These are phyloP conservation scores for Penicillium soppii DNA, from an alignment of 495 filamentous ascomycete species.

Conservation along the genomic window DNA sequence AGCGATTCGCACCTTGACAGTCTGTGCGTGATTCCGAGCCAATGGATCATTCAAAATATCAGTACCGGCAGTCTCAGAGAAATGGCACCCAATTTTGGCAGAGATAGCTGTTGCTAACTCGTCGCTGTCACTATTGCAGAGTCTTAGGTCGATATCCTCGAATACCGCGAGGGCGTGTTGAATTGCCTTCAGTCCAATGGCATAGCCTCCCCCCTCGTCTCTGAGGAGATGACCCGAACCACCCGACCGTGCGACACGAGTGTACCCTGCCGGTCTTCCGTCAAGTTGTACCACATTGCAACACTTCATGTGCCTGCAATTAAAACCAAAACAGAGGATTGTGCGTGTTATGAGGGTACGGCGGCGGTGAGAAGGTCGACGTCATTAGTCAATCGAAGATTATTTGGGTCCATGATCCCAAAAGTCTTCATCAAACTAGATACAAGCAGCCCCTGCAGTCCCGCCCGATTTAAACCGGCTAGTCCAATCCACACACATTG, in stretches of 20 bases:
- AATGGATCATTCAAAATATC: slow-evolving; percentile 27
- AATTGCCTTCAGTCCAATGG: slow-evolving; percentile 31
- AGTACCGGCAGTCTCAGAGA: neutral
- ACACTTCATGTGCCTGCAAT: slow-evolving; percentile 39
- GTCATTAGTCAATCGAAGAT: slow-evolving; percentile 29
- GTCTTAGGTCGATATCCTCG: slow-evolving; percentile 16
- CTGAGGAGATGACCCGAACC: slow-evolving; percentile 41
- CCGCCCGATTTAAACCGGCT: slow-evolving; percentile 29
- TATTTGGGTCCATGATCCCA: slow-evolving; percentile 13
- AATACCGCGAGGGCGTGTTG: slow-evolving; percentile 24
- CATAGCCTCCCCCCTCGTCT: slow-evolving; percentile 37
- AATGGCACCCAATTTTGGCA: slow-evolving; percentile 8
- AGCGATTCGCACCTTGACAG: slow-evolving; percentile 25
- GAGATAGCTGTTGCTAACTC: slow-evolving; percentile 17
- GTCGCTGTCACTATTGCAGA: slow-evolving; percentile 1
- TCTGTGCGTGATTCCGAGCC: slow-evolving; percentile 1
- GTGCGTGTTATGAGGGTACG: slow-evolving; percentile 9
- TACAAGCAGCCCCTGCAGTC: slow-evolving; percentile 12
- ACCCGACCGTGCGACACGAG: slow-evolving; percentile 28
- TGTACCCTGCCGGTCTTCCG: slow-evolving; percentile 8
- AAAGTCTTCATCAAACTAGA: slow-evolving; percentile 19
- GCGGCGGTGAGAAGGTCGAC: slow-evolving; percentile 27
- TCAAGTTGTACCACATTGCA: slow-evolving; percentile 27
- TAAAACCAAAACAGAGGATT: slow-evolving; percentile 24
- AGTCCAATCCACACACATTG: slow-evolving; percentile 26